Conservation (phyloP, 1,284 basidiomycete genomes). For the Uromyces viciae-fabae region DNA sequence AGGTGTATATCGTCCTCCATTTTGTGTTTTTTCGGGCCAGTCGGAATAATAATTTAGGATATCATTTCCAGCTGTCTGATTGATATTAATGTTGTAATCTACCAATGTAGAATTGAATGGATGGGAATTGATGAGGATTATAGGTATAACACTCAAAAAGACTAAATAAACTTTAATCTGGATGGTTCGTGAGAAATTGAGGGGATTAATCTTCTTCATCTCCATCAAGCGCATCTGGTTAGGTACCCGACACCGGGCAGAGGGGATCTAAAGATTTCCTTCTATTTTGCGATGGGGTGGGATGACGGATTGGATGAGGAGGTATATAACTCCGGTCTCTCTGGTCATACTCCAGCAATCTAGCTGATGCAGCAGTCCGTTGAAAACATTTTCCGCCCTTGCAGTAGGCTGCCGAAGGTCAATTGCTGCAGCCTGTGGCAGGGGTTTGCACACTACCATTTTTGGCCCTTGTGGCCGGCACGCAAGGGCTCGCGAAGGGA, state of each 20-base stretch:
- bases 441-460: too few relatives aligned
- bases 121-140: slow-evolving; percentile 18
- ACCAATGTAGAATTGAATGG: slow-evolving; percentile 68
- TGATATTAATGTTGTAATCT: slow-evolving; percentile 78
- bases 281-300: neutral
- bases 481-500: too few relatives aligned
- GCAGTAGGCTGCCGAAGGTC: too few relatives aligned
- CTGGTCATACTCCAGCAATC: neutral
- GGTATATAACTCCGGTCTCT: neutral
- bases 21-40: slow-evolving; percentile 59
- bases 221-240: neutral
- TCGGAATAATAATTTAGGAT: slow-evolving; percentile 68
- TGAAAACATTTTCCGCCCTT: too few relatives aligned
- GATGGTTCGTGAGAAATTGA: neutral
- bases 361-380: neutral
- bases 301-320: neutral
- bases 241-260: neutral
- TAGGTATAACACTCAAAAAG: neutral
- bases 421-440: too few relatives aligned
- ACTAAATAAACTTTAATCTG: neutral
- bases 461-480: too few relatives aligned
- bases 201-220: neutral
- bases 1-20: slow-evolving; percentile 62
- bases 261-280: neutral
- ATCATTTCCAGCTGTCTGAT: slow-evolving; percentile 65